phyloP scores from a whole-genome alignment of 768 basidiomycete genomes.

The Gyrodon lividus region DNA sequence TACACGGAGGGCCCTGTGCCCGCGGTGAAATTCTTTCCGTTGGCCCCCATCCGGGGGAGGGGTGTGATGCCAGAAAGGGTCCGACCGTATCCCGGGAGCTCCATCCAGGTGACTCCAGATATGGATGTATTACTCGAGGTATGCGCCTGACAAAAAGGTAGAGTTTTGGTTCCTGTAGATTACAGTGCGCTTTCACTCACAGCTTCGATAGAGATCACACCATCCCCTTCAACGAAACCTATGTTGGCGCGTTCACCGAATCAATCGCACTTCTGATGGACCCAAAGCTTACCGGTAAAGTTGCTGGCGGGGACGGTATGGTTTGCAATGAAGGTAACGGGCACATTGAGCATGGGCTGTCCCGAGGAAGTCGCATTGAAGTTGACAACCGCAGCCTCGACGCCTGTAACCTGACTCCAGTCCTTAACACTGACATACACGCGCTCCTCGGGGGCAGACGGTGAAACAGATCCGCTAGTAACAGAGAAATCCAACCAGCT shows the following conservation, averaged over 20 bases:
- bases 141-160: background rate
- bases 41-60: too few species aligned
- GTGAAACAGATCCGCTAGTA: slow-evolving; percentile 48
- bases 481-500: slow-evolving; percentile 54
- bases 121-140: slow-evolving; percentile 40
- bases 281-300: slow-evolving; percentile 1
- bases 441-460: slow-evolving; percentile 47
- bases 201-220: slow-evolving; percentile 66
- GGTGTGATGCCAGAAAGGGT: too few species aligned
- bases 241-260: too few species aligned
- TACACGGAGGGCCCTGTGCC: slow-evolving; percentile 43
- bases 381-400: slow-evolving; percentile 39
- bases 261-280: background rate
- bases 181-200: slow-evolving; percentile 15
- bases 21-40: slow-evolving; percentile 55
- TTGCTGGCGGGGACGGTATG: slow-evolving; percentile 9
- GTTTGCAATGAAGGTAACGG: slow-evolving; percentile 31
- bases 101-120: slow-evolving; percentile 46
- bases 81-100: too few species aligned
- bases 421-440: slow-evolving; percentile 45
- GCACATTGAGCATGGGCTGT: slow-evolving; percentile 32
- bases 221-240: slow-evolving; percentile 66
- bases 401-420: slow-evolving; percentile 50
- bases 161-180: background rate
- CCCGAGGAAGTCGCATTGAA: slow-evolving; percentile 46